Conservation (phyloP, 1,139 yeast genomes). For the Suhomyces anneliseae region DNA sequence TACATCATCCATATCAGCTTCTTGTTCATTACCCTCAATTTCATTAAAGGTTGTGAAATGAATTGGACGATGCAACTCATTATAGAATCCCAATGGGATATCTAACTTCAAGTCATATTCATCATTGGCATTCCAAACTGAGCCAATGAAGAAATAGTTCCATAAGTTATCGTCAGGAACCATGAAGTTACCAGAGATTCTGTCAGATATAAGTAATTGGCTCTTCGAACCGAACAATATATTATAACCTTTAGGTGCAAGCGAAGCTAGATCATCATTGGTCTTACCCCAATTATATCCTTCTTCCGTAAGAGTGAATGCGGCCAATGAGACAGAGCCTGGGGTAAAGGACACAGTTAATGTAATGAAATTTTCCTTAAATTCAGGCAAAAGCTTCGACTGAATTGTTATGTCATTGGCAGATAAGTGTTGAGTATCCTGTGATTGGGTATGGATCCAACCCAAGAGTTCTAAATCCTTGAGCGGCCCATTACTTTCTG, state of each 20-base stretch:
- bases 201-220: slow-evolving; percentile 74
- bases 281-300: slow-evolving; percentile 79
- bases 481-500: slow-evolving; percentile 40
- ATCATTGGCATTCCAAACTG: slow-evolving; percentile 68
- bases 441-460: slow-evolving; percentile 77
- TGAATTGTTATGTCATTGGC: slow-evolving; percentile 71
- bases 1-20: slow-evolving; percentile 73
- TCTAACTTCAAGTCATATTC: slow-evolving; percentile 71
- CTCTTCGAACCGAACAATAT: slow-evolving; percentile 59
- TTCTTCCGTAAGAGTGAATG: slow-evolving; percentile 57
- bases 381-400: slow-evolving; percentile 42
- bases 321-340: slow-evolving; percentile 79
- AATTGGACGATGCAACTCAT: slow-evolving; percentile 82
- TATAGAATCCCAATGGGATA: slow-evolving; percentile 78
- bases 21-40: slow-evolving; percentile 58
- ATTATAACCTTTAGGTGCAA: slow-evolving; percentile 63
- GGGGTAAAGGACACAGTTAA: slow-evolving; percentile 74
- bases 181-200: slow-evolving; percentile 76
- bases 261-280: slow-evolving; percentile 57
- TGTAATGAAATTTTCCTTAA: slow-evolving; percentile 48
- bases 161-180: slow-evolving; percentile 86
- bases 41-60: slow-evolving; percentile 79
- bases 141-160: slow-evolving; percentile 90
- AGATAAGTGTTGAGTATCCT: slow-evolving; percentile 60
- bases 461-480: slow-evolving; percentile 64